Evolutionary conservation across 352 stramenopile species (phyloP).

Genomic region (Achlya hypogyna): DNA sequence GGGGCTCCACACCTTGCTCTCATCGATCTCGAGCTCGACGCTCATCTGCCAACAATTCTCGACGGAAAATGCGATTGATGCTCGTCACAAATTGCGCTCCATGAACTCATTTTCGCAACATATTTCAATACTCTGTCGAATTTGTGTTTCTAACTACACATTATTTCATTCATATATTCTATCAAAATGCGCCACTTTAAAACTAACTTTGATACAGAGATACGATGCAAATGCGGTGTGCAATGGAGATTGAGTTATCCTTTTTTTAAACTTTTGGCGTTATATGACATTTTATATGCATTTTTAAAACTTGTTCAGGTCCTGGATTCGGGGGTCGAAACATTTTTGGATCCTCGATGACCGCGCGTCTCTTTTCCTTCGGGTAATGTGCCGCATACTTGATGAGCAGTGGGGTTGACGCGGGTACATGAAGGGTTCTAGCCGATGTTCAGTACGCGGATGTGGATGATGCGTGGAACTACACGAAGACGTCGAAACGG

Average conservation of each 20-base stretch:
- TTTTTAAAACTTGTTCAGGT: not conserved
- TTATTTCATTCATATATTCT: no score
- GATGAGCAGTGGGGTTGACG: not conserved
- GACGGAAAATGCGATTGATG: not conserved
- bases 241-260: no score
- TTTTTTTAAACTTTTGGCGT: no score
- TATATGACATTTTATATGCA: not conserved
- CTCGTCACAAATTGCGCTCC: not conserved
- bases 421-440: slow-evolving; percentile 31
- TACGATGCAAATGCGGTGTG: no score
- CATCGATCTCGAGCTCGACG: slow-evolving; percentile 82
- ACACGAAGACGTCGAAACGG: slow-evolving; percentile 44
- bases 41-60: slow-evolving; percentile 35
- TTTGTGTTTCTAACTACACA: no score
- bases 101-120: not conserved
- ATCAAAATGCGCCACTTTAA: no score
- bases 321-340: not conserved
- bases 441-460: slow-evolving; percentile 79
- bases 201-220: no score
- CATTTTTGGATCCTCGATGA: not conserved
- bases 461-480: slow-evolving; percentile 73
- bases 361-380: slow-evolving; percentile 42
- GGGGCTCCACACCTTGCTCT: slow-evolving; percentile 80
- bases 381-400: slow-evolving; percentile 32
- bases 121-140: not conserved